phyloP scores from a whole-genome alignment of 495 filamentous ascomycete species.

The Hypoxylon perforatum region DNA sequence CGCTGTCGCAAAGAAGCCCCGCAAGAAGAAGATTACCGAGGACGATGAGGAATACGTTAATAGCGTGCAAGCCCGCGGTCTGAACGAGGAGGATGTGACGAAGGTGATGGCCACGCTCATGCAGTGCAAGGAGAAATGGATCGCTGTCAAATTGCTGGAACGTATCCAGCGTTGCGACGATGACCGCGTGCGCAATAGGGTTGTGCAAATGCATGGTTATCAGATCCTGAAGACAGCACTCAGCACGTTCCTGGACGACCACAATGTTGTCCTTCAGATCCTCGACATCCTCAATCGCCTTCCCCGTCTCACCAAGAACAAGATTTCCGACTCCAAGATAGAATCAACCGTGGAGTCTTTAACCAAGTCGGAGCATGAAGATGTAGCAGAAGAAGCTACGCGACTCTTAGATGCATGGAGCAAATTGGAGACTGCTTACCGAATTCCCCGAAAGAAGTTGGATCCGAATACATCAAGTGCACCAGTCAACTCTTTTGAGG shows the following conservation, averaged over 20 bases:
- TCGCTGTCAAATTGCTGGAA: slow-evolving; percentile 90
- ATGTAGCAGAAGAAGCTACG: slow-evolving; percentile 76
- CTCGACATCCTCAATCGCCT: slow-evolving; percentile 90
- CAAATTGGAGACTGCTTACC: slow-evolving; percentile 89
- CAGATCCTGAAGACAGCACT: slow-evolving; percentile 90
- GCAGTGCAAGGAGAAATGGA: slow-evolving; percentile 99
- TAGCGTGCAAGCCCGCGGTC: slow-evolving; percentile 81
- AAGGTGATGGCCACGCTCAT: slow-evolving; percentile 99
- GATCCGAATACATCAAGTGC: slow-evolving; percentile 51
- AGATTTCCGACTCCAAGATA: slow-evolving; percentile 96
- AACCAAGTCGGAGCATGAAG: slow-evolving; percentile 73
- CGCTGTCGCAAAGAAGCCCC: slow-evolving; percentile 84
- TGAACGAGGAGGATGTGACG: slow-evolving; percentile 89
- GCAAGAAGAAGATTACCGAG: slow-evolving; percentile 93
- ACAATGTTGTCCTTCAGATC: slow-evolving; percentile 87
- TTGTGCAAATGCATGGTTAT: slow-evolving; percentile 97
- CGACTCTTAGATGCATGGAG: slow-evolving; percentile 85
- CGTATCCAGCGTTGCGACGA: slow-evolving; percentile 92
- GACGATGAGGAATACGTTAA: slow-evolving; percentile 98
- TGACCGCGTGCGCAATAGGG: slow-evolving; percentile 85
- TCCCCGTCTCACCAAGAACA: slow-evolving; percentile 93
- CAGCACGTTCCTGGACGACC: slow-evolving; percentile 84
- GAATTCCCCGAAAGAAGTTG: slow-evolving; percentile 83
- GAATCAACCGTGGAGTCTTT: slow-evolving; percentile 83
- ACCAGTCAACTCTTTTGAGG: slow-evolving; percentile 67